Evolutionary conservation across 192 early-diverging fungal genomes (phyloP).

Genomic region (Rhizophlyctis rosea): DNA sequence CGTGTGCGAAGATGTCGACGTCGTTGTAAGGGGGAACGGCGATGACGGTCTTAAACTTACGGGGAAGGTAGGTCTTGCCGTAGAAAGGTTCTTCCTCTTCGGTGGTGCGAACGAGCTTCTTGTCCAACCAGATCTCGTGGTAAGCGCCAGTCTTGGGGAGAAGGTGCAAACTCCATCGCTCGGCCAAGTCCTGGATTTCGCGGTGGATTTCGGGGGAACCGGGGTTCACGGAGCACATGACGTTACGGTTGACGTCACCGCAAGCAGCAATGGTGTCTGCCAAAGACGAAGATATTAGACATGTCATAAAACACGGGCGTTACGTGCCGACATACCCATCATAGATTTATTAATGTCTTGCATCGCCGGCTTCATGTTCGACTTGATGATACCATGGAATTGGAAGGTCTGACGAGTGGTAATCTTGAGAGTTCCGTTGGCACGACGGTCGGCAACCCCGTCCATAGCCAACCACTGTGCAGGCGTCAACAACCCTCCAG

Average conservation of each 20-base stretch:
- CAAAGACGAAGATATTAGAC: not conserved
- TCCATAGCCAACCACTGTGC: conserved; percentile 95
- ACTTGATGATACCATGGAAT: conserved; percentile 93
- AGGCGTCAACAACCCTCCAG: conserved; percentile 84
- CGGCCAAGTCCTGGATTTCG: conserved; percentile 71
- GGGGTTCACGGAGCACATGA: conserved; percentile 90
- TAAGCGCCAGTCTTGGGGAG: conserved; percentile 85
- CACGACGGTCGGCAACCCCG: conserved; percentile 76
- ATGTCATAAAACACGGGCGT: not conserved
- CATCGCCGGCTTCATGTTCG: conserved; percentile 81
- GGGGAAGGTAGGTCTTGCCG: conserved; percentile 86
- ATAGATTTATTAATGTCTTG: conserved; percentile 88
- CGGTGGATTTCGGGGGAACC: conserved; percentile 73
- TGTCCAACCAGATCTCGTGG: conserved; percentile 97
- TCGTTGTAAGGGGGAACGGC: conserved; percentile 96
- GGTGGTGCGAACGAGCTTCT: conserved; percentile 76
- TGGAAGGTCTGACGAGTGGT: conserved; percentile 98
- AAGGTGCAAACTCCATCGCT: conserved; percentile 71
- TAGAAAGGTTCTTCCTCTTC: conserved; percentile 92
- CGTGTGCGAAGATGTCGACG: conserved; percentile 94
- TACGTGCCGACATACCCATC: conserved; percentile 42
- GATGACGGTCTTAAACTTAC: conserved; percentile 96
- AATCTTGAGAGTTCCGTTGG: conserved; percentile 88
- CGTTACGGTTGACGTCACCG: conserved; percentile 97
- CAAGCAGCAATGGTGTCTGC: conserved; percentile 89